Evolutionary conservation across 495 filamentous ascomycete species (phyloP).

Genomic region (Mytilinidion resinicola): DNA sequence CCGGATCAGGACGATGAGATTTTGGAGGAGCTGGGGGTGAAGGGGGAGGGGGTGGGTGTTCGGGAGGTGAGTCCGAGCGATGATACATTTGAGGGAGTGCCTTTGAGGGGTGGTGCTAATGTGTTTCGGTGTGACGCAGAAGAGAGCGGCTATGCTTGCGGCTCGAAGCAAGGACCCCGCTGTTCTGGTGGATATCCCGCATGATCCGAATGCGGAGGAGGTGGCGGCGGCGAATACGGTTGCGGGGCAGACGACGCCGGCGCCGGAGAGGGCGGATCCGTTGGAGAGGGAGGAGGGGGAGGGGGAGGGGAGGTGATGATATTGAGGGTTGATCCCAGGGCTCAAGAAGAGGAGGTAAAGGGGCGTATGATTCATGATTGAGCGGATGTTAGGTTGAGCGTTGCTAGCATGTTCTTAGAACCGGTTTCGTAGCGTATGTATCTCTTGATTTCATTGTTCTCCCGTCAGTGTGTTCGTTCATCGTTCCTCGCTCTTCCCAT

Average conservation of each 20-base stretch:
- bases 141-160: constrained; percentile 25
- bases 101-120: not conserved
- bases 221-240: constrained; percentile 28
- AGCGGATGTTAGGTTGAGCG: too few species aligned
- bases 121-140: constrained; percentile 14
- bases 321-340: too few species aligned
- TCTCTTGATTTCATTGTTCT: too few species aligned
- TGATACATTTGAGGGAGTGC: not conserved
- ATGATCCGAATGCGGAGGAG: constrained; percentile 32
- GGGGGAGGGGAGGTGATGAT: too few species aligned
- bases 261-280: not conserved
- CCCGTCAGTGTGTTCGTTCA: too few species aligned
- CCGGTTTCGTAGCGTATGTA: too few species aligned
- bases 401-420: too few species aligned
- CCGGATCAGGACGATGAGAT: constrained; percentile 20
- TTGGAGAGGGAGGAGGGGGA: too few species aligned
- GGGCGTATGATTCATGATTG: too few species aligned
- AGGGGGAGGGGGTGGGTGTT: constrained; percentile 11
- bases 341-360: too few species aligned
- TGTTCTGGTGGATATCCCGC: constrained; percentile 36
- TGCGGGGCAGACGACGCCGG: constrained; percentile 20
- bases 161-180: constrained; percentile 31
- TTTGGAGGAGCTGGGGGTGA: constrained; percentile 23
- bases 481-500: too few species aligned
- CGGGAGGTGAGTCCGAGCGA: constrained; percentile 21